These are phyloP conservation scores for Colletotrichum trifolii DNA, from an alignment of 2,329 filamentous ascomycete species.

Conservation along the genomic window DNA sequence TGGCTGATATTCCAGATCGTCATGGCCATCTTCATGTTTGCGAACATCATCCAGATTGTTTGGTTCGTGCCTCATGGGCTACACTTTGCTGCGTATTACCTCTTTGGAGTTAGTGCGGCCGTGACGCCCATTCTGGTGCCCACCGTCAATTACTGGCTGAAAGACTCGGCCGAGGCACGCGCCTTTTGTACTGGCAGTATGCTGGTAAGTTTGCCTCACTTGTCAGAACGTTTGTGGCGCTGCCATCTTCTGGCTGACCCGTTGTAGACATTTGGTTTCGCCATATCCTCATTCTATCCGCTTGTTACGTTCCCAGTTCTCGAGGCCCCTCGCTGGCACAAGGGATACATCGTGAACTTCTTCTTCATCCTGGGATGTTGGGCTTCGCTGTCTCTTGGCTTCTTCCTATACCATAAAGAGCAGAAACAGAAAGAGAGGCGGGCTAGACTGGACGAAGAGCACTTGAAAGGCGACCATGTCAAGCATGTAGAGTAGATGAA, in stretches of 20 bases:
- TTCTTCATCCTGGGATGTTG: slow-evolving; percentile 37
- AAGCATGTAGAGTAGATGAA: slow-evolving; percentile 29
- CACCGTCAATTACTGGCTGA: slow-evolving; percentile 40
- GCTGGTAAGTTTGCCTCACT: slow-evolving; percentile 20
- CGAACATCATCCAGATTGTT: slow-evolving; percentile 38
- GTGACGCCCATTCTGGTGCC: slow-evolving; percentile 41
- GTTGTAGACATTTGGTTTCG: slow-evolving; percentile 38
- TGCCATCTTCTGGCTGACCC: background rate
- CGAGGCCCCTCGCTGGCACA: slow-evolving; percentile 39
- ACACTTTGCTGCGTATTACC: slow-evolving; percentile 39
- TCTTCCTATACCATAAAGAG: slow-evolving; percentile 24
- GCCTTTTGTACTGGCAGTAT: slow-evolving; percentile 41
- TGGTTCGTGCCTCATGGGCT: slow-evolving; percentile 38
- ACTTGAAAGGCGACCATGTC: slow-evolving; percentile 15
- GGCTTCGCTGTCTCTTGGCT: slow-evolving; percentile 27
- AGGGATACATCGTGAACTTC: slow-evolving; percentile 40
- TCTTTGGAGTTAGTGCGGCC: slow-evolving; percentile 40
- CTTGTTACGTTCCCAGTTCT: slow-evolving; percentile 38
- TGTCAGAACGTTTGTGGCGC: background rate
- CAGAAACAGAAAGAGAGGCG: slow-evolving; percentile 23
- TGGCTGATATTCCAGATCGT: slow-evolving; percentile 45
- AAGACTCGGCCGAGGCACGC: slow-evolving; percentile 40
- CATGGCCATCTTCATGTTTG: slow-evolving; percentile 36
- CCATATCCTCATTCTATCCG: slow-evolving; percentile 38
- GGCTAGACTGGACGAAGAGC: slow-evolving; percentile 22